Evolutionary conservation across 805 yeast species (phyloP).

Genomic region (Saccharomycopsis synnaedendra): DNA sequence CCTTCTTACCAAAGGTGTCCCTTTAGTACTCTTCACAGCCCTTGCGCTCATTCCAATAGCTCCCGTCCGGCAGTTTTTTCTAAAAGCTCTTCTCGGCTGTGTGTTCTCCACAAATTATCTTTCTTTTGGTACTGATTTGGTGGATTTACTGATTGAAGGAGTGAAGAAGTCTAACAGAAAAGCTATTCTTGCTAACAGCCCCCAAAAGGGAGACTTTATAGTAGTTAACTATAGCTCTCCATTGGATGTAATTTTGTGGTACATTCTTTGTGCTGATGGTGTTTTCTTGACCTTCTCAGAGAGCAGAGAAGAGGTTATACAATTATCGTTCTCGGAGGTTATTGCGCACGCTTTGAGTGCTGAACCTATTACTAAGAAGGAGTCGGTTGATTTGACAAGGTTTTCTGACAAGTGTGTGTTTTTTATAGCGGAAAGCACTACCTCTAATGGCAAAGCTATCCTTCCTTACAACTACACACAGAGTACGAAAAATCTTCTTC

Average conservation of each 20-base stretch:
- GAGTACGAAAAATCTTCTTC: neutral
- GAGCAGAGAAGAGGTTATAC: constrained; percentile 5
- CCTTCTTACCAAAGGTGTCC: constrained; percentile 20
- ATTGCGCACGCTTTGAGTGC: neutral
- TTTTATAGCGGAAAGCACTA: constrained; percentile 69
- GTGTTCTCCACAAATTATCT: neutral
- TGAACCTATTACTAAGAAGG: neutral
- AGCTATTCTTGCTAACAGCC: constrained; percentile 20
- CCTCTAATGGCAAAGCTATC: constrained; percentile 73
- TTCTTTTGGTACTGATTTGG: constrained; percentile 25
- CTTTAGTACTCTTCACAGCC: constrained; percentile 16
- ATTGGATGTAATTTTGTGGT: constrained; percentile 27
- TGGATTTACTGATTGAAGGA: constrained; percentile 32
- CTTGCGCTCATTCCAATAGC: constrained; percentile 17
- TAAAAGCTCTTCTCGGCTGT: constrained; percentile 11
- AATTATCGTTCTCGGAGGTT: neutral
- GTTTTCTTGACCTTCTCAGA: neutral
- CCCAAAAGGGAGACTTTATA: constrained; percentile 30
- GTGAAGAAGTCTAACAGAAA: constrained; percentile 27
- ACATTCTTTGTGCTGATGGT: neutral
- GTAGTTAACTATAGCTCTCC: constrained; percentile 39
- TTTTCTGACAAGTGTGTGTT: constrained; percentile 32
- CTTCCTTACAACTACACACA: constrained; percentile 30
- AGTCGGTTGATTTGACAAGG: neutral
- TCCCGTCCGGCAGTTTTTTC: constrained; percentile 14